Base-by-base conservation (phyloP, 1,284 basidiomycete genomes). In the Tylopilus orsonianus region DNA sequence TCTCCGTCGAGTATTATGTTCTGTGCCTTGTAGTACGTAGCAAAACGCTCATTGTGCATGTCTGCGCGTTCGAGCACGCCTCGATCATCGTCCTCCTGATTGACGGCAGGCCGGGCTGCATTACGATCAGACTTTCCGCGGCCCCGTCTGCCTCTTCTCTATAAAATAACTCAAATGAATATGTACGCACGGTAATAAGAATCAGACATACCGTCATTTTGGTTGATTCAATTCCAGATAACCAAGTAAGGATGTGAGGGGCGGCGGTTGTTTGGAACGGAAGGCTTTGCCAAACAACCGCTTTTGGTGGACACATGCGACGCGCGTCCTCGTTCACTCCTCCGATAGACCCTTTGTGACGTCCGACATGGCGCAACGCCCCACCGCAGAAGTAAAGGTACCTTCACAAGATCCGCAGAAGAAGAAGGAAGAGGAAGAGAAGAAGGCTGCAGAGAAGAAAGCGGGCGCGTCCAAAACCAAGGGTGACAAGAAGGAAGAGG, bases 21-120 rank as follows among this genome's bases (percentile, higher is more conserved):
- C 61, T 91, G 89, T 0, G 79, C 74, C 65, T 79, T 79, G 74
- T 95, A 95, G 69, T 93, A 95, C 36, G 74, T 72, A 52, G 80
- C 79, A 56, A 95, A 87, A 2, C 78, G 77, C 38, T 79, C 78
- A 62, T 93, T 93, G 50, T 77, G 63, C 86, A 88, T 87, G 62
- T 83, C 78, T 34, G 71, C 58, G 55, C 74, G 80, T 46, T 78
- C 76, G 41, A 85, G 69, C 42, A 70, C 64, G 58, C 74, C 74
- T 37, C 75, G 68, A 42, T 71, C 65, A 41, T 53, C 55, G 9
- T 53, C 61, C 30, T 42, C 57, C 45, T 47, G 34, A 8, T n/a
- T n/a, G n/a, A n/a, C n/a, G n/a, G 24, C 36, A 2, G 10, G 30
- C 2, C 32, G 55, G 45, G 42, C 42, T 12, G 43, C 33, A 13